These are phyloP conservation scores for Daldinia childiae DNA, from an alignment of 495 filamentous ascomycete genomes.

Conservation along the genomic window DNA sequence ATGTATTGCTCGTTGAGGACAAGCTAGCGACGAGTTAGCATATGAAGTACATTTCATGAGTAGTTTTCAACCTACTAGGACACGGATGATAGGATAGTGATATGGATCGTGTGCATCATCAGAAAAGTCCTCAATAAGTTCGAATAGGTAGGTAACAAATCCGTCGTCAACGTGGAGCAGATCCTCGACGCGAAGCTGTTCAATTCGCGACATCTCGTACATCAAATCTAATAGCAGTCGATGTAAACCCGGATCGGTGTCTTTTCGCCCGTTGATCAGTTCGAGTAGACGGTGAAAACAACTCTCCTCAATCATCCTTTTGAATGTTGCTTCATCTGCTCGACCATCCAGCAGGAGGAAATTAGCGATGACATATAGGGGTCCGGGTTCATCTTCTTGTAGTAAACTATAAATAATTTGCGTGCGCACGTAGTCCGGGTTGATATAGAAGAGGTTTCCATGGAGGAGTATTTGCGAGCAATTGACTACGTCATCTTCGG, in stretches of 20 bases:
- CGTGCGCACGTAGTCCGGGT: conserved; percentile 87
- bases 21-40: conserved; percentile 63
- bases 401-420: conserved; percentile 93
- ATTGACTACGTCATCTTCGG: conserved; percentile 83
- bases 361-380: conserved; percentile 82
- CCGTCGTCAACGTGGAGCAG: conserved; percentile 82
- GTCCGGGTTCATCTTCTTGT: conserved; percentile 84
- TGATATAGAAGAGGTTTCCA: conserved; percentile 74
- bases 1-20: conserved; percentile 99
- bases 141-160: conserved; percentile 84
- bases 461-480: conserved; percentile 85
- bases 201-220: conserved; percentile 97
- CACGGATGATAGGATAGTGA: conserved; percentile 93
- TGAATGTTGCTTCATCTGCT: conserved; percentile 78
- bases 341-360: conserved; percentile 93
- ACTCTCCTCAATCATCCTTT: conserved; percentile 86
- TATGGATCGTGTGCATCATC: conserved; percentile 94
- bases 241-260: conserved; percentile 76
- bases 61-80: conserved; percentile 69
- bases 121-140: conserved; percentile 87
- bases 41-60: neutral
- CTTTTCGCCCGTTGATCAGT: conserved; percentile 72
- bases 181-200: conserved; percentile 79
- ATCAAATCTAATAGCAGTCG: conserved; percentile 84
- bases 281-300: conserved; percentile 85